Evolutionary conservation across 148 eudicot genomes (phyloP).

Genomic region (Linanthus parryae): DNA sequence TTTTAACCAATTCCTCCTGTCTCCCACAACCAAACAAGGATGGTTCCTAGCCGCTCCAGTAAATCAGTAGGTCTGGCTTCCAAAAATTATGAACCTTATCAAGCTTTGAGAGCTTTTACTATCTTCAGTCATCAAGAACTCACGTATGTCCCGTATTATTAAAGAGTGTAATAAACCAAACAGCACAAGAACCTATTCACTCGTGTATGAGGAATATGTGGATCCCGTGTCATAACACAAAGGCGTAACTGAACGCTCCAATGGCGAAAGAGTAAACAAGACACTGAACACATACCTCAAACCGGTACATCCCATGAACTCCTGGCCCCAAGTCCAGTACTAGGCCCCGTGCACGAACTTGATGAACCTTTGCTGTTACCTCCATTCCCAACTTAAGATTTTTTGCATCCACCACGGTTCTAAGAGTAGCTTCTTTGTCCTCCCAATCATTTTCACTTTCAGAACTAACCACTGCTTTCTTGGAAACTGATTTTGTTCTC

Average conservation of each 20-base stretch:
- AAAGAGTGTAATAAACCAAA: too few relatives aligned
- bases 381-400: slow-evolving; percentile 52
- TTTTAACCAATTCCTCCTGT: too few relatives aligned
- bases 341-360: slow-evolving; percentile 80
- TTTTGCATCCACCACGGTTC: slow-evolving; percentile 31
- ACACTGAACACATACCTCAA: slow-evolving; percentile 51
- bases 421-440: slow-evolving; percentile 13
- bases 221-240: not conserved
- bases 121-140: too few relatives aligned
- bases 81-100: too few relatives aligned
- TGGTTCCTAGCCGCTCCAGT: too few relatives aligned
- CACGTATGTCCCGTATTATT: too few relatives aligned
- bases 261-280: not conserved
- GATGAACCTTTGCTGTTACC: slow-evolving; percentile 70
- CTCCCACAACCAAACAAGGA: too few relatives aligned
- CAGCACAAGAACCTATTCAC: not conserved
- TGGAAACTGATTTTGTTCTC: not conserved
- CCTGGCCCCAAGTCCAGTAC: slow-evolving; percentile 87
- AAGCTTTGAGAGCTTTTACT: too few relatives aligned
- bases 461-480: not conserved
- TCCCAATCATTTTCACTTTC: not conserved
- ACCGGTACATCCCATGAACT: slow-evolving; percentile 77
- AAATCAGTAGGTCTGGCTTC: too few relatives aligned
- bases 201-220: not conserved
- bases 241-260: not conserved